A percentile compares a stretch with the other conserved stretches of the same genome.
phyloP scores from a whole-genome alignment of 495 filamentous ascomycete species.

The Mycothermus thermophilus region DNA sequence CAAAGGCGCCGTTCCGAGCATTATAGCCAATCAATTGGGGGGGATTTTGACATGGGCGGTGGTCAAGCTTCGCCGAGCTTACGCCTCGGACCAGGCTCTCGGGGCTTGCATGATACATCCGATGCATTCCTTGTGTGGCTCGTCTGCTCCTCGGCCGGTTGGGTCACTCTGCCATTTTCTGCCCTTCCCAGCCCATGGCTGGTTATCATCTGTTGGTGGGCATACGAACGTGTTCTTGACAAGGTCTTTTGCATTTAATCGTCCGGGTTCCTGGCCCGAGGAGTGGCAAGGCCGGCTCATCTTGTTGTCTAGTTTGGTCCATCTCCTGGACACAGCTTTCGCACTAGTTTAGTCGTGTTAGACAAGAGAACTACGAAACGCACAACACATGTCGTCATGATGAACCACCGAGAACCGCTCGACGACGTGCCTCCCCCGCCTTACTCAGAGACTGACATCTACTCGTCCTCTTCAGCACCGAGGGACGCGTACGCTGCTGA shows the following conservation, averaged over 20 bases:
- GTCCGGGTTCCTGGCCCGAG: not conserved
- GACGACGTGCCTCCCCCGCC: conserved; percentile 34
- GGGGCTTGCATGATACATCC: no score
- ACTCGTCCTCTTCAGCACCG: conserved; percentile 24
- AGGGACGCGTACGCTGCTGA: conserved; percentile 11
- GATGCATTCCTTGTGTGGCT: conserved; percentile 2
- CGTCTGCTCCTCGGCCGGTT: conserved; percentile 2
- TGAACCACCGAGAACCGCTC: no score
- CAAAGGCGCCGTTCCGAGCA: not conserved
- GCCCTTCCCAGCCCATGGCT: no score
- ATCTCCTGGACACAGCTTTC: no score
- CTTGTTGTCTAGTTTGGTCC: no score
- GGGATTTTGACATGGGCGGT: conserved; percentile 1
- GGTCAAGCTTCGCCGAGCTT: conserved; percentile 6
- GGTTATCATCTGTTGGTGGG: no score
- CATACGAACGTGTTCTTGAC: not conserved
- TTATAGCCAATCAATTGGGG: conserved; percentile 9
- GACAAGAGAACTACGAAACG: no score
- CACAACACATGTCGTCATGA: no score
- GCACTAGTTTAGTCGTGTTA: no score
- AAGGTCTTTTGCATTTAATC: not conserved
- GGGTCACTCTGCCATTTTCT: no score
- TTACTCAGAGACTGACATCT: conserved; percentile 37
- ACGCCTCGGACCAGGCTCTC: conserved; percentile 1
- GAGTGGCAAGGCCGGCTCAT: conserved; percentile 3